Evolutionary conservation across 768 basidiomycete genomes (phyloP), one percentile per base, ranked within the genome.

Genomic region (Pisolithus tinctorius): DNA sequence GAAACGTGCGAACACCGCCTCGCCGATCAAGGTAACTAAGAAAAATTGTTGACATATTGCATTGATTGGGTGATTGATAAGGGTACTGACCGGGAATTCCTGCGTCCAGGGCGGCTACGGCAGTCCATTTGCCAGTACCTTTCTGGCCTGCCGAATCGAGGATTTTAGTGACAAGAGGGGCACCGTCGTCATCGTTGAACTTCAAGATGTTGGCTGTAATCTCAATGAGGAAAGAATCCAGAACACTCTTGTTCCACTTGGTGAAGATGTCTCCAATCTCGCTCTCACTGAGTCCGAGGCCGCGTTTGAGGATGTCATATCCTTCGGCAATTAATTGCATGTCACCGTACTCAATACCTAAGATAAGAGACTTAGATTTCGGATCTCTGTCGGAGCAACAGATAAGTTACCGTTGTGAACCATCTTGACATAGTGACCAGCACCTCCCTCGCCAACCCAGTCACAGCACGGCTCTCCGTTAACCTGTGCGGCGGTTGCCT

Each of bases 401-500:
- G 53, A 49, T 58, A 49, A 67, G 66, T 63, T 69, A 86, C 91
- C 91, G 53, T 93, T 92, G 77, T 99, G 95, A 55, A 99, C 95
- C 95, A 99, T 98, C 79, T 99, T 99, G 72, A 99, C 95, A 71
- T 98, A 99, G 78, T 98, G 95, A 29, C 93, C 94, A 45, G 90
- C 77, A 53, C 93, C 96, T 55, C 84, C 86, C 72, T 94, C 89
- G 43, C 96, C 96, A 61, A 99, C 95, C 96, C 96, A 99, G 75
- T 99, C 96, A 69, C 95, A 97, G 78, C 96, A 99, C 30, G 96
- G 96, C 60, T 91, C 90, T 56, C 93, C 93, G 49, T 91, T 78
- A 55, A 87, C 90, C 68, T 98, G 93, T 53, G 96, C 96, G 57
- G 96, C 83, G 47, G 95, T 88, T 70, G 90, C 90, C 75, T 99